These are phyloP conservation scores for Boletus semigastroideus DNA, from an alignment of 1,284 basidiomycete species.

Conservation along the genomic window DNA sequence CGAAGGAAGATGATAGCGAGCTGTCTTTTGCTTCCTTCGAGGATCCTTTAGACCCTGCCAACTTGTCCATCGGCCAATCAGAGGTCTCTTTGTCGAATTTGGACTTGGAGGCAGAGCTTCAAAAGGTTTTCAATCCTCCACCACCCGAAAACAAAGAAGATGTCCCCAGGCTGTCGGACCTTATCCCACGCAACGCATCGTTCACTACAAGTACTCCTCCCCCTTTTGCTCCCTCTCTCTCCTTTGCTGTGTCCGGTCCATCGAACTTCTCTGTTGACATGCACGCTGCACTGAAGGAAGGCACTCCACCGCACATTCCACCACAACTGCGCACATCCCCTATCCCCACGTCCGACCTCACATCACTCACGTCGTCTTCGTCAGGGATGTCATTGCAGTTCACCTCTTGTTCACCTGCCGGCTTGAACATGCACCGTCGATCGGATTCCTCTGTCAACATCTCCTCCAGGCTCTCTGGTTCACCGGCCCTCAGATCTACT, in stretches of 20 bases:
- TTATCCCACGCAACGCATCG: constrained; percentile 23
- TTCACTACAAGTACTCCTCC: constrained; percentile 33
- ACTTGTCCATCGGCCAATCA: constrained; percentile 34
- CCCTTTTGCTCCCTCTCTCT: constrained; percentile 14
- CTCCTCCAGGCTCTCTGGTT: constrained; percentile 18
- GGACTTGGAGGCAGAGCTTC: constrained; percentile 32
- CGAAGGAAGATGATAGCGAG: constrained; percentile 36
- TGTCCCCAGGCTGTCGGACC: constrained; percentile 19
- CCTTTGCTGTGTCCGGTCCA: constrained; percentile 21
- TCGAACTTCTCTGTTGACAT: constrained; percentile 12
- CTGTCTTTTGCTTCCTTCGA: constrained; percentile 38
- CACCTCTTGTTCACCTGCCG: constrained; percentile 16
- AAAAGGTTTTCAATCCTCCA: constrained; percentile 20
- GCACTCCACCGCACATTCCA: not conserved
- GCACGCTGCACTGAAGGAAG: constrained; percentile 3
- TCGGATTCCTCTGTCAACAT: constrained; percentile 26
- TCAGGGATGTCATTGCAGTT: constrained; percentile 8
- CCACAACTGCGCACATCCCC: constrained; percentile 4
- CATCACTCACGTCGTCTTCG: constrained; percentile 12
- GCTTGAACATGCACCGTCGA: constrained; percentile 13
- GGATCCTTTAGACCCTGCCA: constrained; percentile 35
- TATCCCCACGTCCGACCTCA: not conserved
- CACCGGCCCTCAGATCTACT: constrained; percentile 18
- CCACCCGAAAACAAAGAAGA: constrained; percentile 9
- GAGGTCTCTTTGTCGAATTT: constrained; percentile 35